Percentiles rank a stretch among this genome's conserved stretches.
Conservation (phyloP, 441 rosid species). For the Eugenia klotzschiana region DNA sequence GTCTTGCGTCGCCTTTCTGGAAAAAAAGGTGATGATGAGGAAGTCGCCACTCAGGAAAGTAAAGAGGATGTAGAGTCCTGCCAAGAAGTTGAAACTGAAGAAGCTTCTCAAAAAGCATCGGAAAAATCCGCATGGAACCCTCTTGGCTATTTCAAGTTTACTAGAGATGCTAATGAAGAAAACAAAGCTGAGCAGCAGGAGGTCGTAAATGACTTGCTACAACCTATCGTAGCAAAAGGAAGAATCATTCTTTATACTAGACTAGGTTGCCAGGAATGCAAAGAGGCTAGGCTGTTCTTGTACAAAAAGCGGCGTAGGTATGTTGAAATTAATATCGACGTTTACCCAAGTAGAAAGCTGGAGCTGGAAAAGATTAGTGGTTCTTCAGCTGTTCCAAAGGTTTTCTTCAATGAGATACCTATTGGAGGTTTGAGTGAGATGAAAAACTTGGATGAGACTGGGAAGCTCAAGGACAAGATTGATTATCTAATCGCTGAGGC, state of each 20-base stretch:
- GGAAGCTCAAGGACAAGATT: constrained; percentile 63
- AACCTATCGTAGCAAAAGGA: constrained; percentile 46
- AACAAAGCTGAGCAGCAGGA: constrained; percentile 18
- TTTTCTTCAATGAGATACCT: constrained; percentile 54
- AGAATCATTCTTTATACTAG: constrained; percentile 54
- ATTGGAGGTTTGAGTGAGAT: constrained; percentile 59
- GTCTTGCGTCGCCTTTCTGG: constrained; percentile 43
- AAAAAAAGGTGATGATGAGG: constrained; percentile 19
- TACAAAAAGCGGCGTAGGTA: constrained; percentile 50
- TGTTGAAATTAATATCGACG: constrained; percentile 65
- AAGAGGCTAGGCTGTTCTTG: constrained; percentile 44
- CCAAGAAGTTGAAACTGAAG: constrained; percentile 16
- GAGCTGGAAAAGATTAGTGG: constrained; percentile 62
- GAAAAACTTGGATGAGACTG: constrained; percentile 40
- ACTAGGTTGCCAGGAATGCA: constrained; percentile 54
- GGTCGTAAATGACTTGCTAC: constrained; percentile 12
- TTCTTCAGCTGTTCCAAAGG: constrained; percentile 54
- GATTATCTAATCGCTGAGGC: constrained; percentile 35
- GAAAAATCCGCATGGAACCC: constrained; percentile 63
- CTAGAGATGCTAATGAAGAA: constrained; percentile 24
- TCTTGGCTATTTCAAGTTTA: constrained; percentile 35
- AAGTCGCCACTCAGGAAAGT: constrained; percentile 6
- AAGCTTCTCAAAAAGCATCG: constrained; percentile 19
- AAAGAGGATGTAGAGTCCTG: constrained; percentile 16
- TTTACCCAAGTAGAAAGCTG: constrained; percentile 54